These are phyloP conservation scores for Microbotryum intermedium DNA, from an alignment of 1,284 basidiomycete species.

Conservation along the genomic window DNA sequence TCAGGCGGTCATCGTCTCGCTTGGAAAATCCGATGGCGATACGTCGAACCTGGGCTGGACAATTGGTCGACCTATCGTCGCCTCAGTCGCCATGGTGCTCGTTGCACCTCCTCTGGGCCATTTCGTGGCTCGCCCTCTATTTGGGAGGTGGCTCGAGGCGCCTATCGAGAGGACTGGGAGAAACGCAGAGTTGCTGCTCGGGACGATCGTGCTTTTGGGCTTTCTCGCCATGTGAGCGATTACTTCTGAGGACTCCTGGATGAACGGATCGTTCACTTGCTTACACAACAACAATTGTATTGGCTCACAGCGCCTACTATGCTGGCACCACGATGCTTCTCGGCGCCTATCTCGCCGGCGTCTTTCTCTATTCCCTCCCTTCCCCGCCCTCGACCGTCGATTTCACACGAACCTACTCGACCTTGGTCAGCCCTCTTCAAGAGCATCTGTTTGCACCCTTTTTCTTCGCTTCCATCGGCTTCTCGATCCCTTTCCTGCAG, in stretches of 20 bases:
- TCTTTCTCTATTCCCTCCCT: constrained; percentile 30
- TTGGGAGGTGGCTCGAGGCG: neutral
- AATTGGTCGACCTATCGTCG: constrained; percentile 43
- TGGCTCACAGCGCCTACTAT: constrained; percentile 26
- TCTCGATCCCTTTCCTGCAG: constrained; percentile 48
- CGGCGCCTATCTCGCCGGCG: constrained; percentile 45
- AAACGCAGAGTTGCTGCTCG: constrained; percentile 5
- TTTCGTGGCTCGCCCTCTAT: constrained; percentile 34
- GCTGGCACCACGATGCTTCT: constrained; percentile 44
- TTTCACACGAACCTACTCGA: constrained; percentile 5
- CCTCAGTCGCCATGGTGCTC: constrained; percentile 40
- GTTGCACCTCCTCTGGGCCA: constrained; percentile 35
- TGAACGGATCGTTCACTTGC: too few relatives aligned
- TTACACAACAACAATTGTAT: neutral
- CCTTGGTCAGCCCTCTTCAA: neutral
- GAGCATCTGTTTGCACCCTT: constrained; percentile 45
- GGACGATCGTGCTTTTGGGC: constrained; percentile 13
- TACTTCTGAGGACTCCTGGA: constrained; percentile 10
- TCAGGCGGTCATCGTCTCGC: constrained; percentile 42
- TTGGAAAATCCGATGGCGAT: constrained; percentile 32
- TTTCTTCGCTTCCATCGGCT: constrained; percentile 52
- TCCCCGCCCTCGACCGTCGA: neutral
- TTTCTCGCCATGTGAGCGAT: constrained; percentile 35
- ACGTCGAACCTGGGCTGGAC: constrained; percentile 36
- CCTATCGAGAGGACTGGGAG: neutral